Base-by-base conservation (phyloP, 176 grass and related monocot genomes). In the Eragrostis curvula region DNA sequence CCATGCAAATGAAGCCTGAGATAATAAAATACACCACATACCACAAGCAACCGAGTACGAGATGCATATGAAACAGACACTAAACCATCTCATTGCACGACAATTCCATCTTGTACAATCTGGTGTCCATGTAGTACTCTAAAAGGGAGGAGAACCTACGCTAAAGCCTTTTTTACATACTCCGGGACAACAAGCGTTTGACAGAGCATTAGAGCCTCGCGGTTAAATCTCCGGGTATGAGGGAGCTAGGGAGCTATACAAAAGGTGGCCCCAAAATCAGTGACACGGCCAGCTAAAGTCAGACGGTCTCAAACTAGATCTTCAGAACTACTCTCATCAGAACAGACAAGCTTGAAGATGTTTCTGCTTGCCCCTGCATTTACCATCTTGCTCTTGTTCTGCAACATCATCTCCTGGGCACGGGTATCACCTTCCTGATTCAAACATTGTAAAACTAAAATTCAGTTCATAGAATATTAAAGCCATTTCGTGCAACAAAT, bases 331-430 rank as follows among this genome's bases (percentile, higher is more conserved):
- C 40, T 36, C 69, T n/a, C 58, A 64, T 71, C 71, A 5, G 29
- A 71, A 88, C 92, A 95, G 16, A 98, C 41, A 66, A 91, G 75
- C 66, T 91, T 84, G 73, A 95, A 98, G 63, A 95, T 95, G 36
- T 91, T 95, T 85, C 45, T 89, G 75, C 92, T 93, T 50, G 90
- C 92, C n/a, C 79, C 75, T 24, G 63, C 40, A 66, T 86, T 88
- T 44, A 98, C 77, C 47, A 80, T 48, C n/a, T 58, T 73, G 75
- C 50, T 87, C 78, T 86, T 80, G n/a, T 93, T 93, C 75, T 85
- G 88, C 81, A 95, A 55, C 96, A 98, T 69, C 79, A 88, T 86
- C 83, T 91, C 82, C 56, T 95, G 88, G 73, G 90, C 88, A 70
- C 18, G 71, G 41, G 70, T 65, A 81, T 93, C 49, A 7, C 86